A percentile compares a stretch with the other conserved stretches of the same genome.
phyloP scores from a whole-genome alignment of 805 yeast genomes.

The Sungouiella blattae region DNA sequence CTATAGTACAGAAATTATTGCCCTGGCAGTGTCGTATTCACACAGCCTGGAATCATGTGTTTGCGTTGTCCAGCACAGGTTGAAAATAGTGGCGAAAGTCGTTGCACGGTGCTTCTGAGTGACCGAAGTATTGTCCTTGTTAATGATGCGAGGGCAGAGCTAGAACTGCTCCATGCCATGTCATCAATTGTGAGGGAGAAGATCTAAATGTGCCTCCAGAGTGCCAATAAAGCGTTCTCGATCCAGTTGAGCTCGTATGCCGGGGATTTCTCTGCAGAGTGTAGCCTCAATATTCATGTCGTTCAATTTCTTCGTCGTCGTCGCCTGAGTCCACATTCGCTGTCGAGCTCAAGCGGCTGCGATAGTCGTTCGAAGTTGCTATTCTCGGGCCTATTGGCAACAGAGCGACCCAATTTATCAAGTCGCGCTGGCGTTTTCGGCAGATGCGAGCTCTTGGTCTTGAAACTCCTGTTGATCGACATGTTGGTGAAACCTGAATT shows the following conservation, averaged over 20 bases:
- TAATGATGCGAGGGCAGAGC: too few relatives aligned
- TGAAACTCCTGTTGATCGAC: too few relatives aligned
- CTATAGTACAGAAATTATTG: neutral
- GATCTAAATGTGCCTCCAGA: neutral
- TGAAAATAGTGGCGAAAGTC: neutral
- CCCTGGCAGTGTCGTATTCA: neutral
- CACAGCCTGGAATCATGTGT: constrained; percentile 2
- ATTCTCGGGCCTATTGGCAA: constrained; percentile 1
- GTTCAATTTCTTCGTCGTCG: constrained; percentile 4
- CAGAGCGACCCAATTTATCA: neutral
- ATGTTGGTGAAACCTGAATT: too few relatives aligned
- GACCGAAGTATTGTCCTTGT: neutral
- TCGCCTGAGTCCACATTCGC: constrained; percentile 4
- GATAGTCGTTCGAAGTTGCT: constrained; percentile 12
- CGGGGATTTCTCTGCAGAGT: too few relatives aligned
- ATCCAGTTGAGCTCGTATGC: constrained; percentile 1
- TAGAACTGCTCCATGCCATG: neutral
- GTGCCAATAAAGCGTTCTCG: neutral
- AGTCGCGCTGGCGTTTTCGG: neutral
- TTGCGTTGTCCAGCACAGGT: too few relatives aligned
- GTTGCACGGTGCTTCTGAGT: neutral
- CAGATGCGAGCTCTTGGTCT: too few relatives aligned
- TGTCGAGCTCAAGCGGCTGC: constrained; percentile 1
- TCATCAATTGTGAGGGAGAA: neutral
- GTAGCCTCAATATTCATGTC: too few relatives aligned